A percentile compares a stretch with the other conserved stretches of the same genome.
Evolutionary conservation across 495 filamentous ascomycete genomes (phyloP).

Genomic region (Chaetomium tenue): DNA sequence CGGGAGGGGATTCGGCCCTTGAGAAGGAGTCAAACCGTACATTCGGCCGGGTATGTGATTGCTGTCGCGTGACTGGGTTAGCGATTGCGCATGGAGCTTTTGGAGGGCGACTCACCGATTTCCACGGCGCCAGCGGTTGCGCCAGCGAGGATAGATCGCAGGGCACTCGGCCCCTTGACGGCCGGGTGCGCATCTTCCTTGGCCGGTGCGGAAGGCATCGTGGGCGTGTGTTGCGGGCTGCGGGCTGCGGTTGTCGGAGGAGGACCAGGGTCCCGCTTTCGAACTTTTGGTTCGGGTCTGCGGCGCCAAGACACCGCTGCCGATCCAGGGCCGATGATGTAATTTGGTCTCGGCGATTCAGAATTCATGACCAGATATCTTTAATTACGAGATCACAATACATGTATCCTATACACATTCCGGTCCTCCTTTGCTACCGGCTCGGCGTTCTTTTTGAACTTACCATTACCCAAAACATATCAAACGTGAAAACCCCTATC

Average conservation of each 20-base stretch:
- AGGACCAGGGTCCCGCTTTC: not conserved
- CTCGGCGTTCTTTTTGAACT: too few relatives aligned
- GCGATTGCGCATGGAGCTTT: constrained; percentile 13
- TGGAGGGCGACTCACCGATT: constrained; percentile 60
- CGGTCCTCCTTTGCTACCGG: too few relatives aligned
- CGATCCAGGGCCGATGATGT: constrained; percentile 12
- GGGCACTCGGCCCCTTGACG: constrained; percentile 65
- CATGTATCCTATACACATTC: too few relatives aligned
- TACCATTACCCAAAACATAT: too few relatives aligned
- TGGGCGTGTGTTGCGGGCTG: not conserved
- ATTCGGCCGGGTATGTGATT: constrained; percentile 97
- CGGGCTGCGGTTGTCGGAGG: constrained; percentile 14
- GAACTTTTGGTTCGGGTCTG: not conserved
- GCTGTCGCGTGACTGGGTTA: constrained; percentile 48
- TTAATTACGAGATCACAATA: too few relatives aligned
- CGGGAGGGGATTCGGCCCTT: constrained; percentile 7
- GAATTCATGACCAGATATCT: too few relatives aligned
- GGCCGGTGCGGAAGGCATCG: constrained; percentile 33
- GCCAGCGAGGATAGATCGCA: constrained; percentile 86
- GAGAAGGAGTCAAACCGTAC: constrained; percentile 47
- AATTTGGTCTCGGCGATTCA: not conserved
- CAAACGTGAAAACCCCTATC: too few relatives aligned
- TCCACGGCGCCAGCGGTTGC: constrained; percentile 90
- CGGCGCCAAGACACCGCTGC: not conserved
- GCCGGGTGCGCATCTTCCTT: constrained; percentile 34